Base-by-base conservation (phyloP, 2,329 filamentous ascomycete genomes). In the Apiospora kogelbergensis region DNA sequence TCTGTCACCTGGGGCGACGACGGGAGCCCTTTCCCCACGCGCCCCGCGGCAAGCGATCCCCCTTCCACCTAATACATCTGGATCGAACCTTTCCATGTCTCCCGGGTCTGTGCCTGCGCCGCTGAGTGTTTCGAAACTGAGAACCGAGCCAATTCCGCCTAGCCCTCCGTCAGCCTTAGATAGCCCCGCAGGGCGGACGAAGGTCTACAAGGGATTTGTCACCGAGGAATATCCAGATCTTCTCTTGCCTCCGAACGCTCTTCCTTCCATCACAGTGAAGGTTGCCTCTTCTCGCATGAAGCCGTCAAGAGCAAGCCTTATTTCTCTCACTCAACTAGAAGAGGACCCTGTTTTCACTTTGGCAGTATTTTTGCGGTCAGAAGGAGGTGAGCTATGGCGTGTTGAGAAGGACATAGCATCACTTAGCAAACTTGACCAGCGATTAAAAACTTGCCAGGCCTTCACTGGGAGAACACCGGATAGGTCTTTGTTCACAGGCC, bases 251-350 rank as follows among this genome's bases (percentile, higher is more conserved):
- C 95, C 96, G 0, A 97, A 97, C 78, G 94, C 95, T 6, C 84
- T 99, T 9, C 92, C 93, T 3, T 93, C 93, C 1, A 91, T 99
- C 68, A 89, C 92, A 72, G 90, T 98, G 64, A 93, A 89, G 78
- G 95, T 98, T 4, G 93, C 94, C 3, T 98, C 96, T 5, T 98
- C 96, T 26, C 90, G 96, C n/a, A 90, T 99, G 84, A 94, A 93
- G 77, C 96, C 95, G 17, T 97, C 95, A 0, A 87, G 95, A 72
- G 90, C 94, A 45, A 98, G 95, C 78, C 88, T 96, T 73, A 84
- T 97, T 75, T 93, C 90, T 1, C 84, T 94, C 13, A 95, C 90
- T 66, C 91, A 93, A 71, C 84, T 92, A 24, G 95, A 98, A 69
- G 95, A 97, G 77, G 95, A 98, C 74, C 94, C 95, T 0, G 95